Conservation (phyloP, 2,329 filamentous ascomycete genomes). For the Penicillium sp. region DNA sequence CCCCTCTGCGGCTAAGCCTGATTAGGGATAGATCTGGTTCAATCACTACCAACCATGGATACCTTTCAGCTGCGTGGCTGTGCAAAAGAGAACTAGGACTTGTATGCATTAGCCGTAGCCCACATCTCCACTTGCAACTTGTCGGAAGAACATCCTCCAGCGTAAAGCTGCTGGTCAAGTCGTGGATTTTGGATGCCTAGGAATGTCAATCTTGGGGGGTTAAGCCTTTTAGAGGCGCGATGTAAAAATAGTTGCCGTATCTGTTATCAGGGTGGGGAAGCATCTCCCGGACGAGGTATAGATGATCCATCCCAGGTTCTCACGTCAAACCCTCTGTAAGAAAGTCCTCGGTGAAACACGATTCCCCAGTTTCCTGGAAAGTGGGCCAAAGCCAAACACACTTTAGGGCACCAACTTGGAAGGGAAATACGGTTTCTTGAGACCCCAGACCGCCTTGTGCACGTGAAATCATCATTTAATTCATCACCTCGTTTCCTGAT, state of each 20-base stretch:
- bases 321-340: not conserved
- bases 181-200: not conserved
- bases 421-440: not conserved
- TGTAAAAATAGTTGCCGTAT: not conserved
- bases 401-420: not conserved
- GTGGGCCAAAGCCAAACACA: not conserved
- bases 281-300: not conserved
- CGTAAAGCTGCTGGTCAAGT: not conserved
- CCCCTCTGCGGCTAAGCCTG: constrained; percentile 5
- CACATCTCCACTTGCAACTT: constrained; percentile 5
- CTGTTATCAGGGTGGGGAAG: constrained; percentile 1
- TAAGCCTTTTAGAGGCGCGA: not conserved
- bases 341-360: not conserved
- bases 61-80: constrained; percentile 31
- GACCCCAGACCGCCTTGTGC: constrained; percentile 25
- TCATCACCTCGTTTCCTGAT: not conserved
- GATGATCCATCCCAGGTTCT: not conserved
- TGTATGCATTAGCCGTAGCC: not conserved
- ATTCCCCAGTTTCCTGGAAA: not conserved
- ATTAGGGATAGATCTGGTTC: constrained; percentile 12
- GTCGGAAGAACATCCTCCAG: not conserved
- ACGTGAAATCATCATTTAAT: constrained; percentile 21
- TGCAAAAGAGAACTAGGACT: constrained; percentile 20
- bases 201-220: not conserved
- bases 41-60: constrained; percentile 17